phyloP scores from a whole-genome alignment of 163 green algal genomes.

The Coccomyxa subellipsoidea region DNA sequence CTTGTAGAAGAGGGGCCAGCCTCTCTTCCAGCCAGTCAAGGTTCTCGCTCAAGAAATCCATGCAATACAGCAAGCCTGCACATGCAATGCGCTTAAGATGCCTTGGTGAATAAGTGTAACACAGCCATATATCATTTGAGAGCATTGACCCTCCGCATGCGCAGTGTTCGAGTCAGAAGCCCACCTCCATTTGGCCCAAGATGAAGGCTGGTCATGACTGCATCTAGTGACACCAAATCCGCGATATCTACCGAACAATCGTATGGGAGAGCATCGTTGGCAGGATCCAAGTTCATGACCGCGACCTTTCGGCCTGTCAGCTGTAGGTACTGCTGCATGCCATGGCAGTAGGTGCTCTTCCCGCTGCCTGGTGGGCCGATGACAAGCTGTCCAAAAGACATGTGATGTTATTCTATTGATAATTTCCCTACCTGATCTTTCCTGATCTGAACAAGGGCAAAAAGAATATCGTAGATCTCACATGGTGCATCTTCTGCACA shows the following conservation, averaged over 20 bases:
- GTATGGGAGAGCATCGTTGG: conserved; percentile 87
- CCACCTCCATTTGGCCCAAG: conserved; percentile 94
- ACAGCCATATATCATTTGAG: too few species aligned
- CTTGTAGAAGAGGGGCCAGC: conserved; percentile 66
- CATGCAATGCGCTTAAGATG: too few species aligned
- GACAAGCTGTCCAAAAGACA: conserved; percentile 94
- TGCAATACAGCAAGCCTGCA: conserved; percentile 86
- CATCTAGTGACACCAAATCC: conserved; percentile 82
- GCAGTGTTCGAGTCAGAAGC: neutral
- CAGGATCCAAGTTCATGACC: conserved; percentile 96
- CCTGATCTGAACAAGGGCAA: too few species aligned
- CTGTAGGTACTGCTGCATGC: conserved; percentile 75
- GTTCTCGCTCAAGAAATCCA: conserved; percentile 91
- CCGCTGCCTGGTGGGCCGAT: conserved; percentile 92
- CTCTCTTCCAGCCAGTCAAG: conserved; percentile 91
- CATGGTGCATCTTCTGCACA: too few species aligned
- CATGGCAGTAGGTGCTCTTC: conserved; percentile 91
- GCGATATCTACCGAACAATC: conserved; percentile 79
- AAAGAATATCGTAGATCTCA: too few species aligned
- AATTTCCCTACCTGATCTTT: neutral
- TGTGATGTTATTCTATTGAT: conserved; percentile 32
- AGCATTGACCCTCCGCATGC: neutral
- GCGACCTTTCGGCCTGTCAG: conserved; percentile 54
- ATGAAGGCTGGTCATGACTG: conserved; percentile 69
- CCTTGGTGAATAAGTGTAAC: too few species aligned